Base-by-base conservation (phyloP, 306 rosid genomes). In the Psophocarpus tetragonolobus region DNA sequence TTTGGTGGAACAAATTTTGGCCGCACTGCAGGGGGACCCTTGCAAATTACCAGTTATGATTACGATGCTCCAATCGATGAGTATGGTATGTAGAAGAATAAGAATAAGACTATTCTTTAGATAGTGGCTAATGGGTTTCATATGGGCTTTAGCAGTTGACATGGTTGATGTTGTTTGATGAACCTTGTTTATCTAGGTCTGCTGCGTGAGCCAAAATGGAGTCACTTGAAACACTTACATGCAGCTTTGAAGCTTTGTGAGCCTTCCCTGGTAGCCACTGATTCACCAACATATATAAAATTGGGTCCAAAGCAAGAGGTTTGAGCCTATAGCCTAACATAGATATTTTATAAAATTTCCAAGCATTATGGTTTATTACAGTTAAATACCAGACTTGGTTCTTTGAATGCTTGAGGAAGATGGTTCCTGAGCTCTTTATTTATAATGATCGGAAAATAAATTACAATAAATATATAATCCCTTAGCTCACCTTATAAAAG, bases 1-100 rank as follows among this genome's bases (percentile, higher is more conserved):
- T 90, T 89, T 88, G 98, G 98, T 9, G 98, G 98, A 78, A 94
- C 98, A 73, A 94, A 94, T 87, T 94, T 94, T 89, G 97, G 94
- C 21, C 93, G 97, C 79, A 92, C 97, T 73, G 82, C 98, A 73
- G 98, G 98, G 75, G 98, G 98, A 14, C 98, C 98, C 33, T 88
- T 90, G 80, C 88, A 88, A 76, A 92, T 92, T 87, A 94, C 98
- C 48, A 94, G 98, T 89, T 94, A 94, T 71, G 98, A 94, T 86
- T 94, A 94, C 85, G 98, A 94, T 87, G 97, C 98, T 71, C 98
- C 98, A 72, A 87, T 94, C 45, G 97, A 94, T 77, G 98, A 94
- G 83, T 94, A 90, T 82, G 98, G 97, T 94, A 81, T 72, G 95
- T 75, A 72, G 58, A 80, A 39, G 35, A 64, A 76, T 57, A 76